Percentiles rank a stretch among this genome's conserved stretches.
Evolutionary conservation across 768 basidiomycete genomes (phyloP).

Genomic region (Boletus sp.): DNA sequence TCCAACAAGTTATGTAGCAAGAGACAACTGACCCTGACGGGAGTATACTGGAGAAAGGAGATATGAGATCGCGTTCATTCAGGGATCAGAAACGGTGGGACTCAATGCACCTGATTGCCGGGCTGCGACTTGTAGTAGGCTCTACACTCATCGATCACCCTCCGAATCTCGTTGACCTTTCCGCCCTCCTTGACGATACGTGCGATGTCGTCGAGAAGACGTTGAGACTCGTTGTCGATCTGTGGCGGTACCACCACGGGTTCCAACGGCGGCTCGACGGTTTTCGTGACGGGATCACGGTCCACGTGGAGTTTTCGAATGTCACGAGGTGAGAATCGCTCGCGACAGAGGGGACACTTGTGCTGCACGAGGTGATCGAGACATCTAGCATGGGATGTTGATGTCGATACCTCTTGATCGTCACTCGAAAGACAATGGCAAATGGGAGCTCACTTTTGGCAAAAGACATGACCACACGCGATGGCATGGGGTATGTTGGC

Average conservation of each 20-base stretch:
- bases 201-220: conserved; percentile 52
- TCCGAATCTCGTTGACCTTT: conserved; percentile 45
- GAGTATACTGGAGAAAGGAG: conserved; percentile 39
- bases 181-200: conserved; percentile 55
- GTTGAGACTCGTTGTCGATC: conserved; percentile 44
- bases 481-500: conserved; percentile 60
- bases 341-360: conserved; percentile 64
- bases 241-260: conserved; percentile 13
- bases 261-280: conserved; percentile 21
- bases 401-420: conserved; percentile 6
- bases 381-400: conserved; percentile 41
- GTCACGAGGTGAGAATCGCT: conserved; percentile 43
- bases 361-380: conserved; percentile 46
- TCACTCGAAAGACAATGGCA: conserved; percentile 18
- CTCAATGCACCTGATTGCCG: conserved; percentile 41
- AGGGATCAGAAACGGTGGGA: conserved; percentile 5
- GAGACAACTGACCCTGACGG: conserved; percentile 47
- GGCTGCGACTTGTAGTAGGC: conserved; percentile 46
- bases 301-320: conserved; percentile 61
- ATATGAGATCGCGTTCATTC: conserved; percentile 9
- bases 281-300: conserved; percentile 33
- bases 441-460: conserved; percentile 34
- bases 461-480: conserved; percentile 72
- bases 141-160: conserved; percentile 49
- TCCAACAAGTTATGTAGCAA: conserved; percentile 52